phyloP scores from a whole-genome alignment of 345 rosid genomes.

The Moringa oleifera region DNA sequence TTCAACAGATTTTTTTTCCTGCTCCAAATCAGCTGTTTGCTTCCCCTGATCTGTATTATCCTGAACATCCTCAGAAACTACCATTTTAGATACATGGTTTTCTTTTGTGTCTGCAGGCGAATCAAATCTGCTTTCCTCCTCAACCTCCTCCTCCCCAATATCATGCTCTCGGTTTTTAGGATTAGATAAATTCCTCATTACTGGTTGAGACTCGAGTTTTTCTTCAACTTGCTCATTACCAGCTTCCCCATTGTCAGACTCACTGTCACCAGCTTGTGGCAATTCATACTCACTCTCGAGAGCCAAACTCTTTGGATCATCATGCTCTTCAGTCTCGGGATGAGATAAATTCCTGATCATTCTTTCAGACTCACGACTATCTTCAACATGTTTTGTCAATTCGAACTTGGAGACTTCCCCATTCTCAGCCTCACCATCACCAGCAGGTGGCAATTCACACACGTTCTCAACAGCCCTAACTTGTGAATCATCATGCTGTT shows the following conservation, averaged over 20 bases:
- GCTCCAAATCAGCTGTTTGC: conserved; percentile 15
- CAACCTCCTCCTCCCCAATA: conserved; percentile 10
- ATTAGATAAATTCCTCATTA: conserved; percentile 8
- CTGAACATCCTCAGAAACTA: conserved; percentile 17
- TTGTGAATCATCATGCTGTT: no score
- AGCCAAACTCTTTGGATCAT: background rate
- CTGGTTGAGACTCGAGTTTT: conserved; percentile 15
- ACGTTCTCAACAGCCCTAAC: conserved; percentile 11
- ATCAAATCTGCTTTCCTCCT: conserved; percentile 18
- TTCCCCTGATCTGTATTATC: conserved; percentile 11
- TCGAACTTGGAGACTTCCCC: conserved; percentile 15
- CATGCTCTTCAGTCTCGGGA: no score
- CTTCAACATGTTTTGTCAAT: conserved; percentile 18
- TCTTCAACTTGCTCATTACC: conserved; percentile 17
- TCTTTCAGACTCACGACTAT: conserved; percentile 17
- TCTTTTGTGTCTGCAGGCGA: background rate
- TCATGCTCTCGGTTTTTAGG: background rate
- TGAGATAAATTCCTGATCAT: conserved; percentile 5
- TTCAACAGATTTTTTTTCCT: conserved; percentile 12
- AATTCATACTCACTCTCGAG: conserved; percentile 4
- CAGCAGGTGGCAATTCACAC: conserved; percentile 4
- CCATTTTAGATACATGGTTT: conserved; percentile 14
- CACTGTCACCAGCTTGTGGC: conserved; percentile 12
- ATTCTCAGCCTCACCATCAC: conserved; percentile 15
- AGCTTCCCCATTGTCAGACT: conserved; percentile 9